Evolutionary conservation across 306 rosid genomes (phyloP), one percentile per base, ranked within the genome.

Genomic region (Hippophae gyantsensis): DNA sequence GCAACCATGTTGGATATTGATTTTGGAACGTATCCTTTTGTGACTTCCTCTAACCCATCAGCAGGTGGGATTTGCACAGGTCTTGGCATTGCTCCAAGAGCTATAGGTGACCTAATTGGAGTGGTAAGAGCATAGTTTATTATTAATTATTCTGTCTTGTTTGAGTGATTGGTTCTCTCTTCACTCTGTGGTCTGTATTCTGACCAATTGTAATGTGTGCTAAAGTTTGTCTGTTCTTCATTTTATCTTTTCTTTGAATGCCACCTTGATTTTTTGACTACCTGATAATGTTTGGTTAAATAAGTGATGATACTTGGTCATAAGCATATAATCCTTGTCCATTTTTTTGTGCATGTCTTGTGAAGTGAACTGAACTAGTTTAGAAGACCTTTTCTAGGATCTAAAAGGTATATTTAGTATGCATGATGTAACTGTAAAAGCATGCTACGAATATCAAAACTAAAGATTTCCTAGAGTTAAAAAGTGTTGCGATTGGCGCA

Each of bases 1-100:
- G 96, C 99, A 58, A 78, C 96, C 54, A 92, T 92, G 95, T 70
- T 92, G 74, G 99, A 92, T 69, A 69, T 92, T 65, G 99, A 92
- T 79, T 92, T 92, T 74, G 99, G 99, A 60, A 92, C 99, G 10
- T 92, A 92, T 58, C 99, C 96, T 9, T 92, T 86, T 75, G 97
- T 92, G 50, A 92, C 95, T 68, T 92, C 99, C 14, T 92, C 99
- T n/a, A 88, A 86, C 74, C 97, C 99, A 45, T 92, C 96, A 6
- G 99, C 97, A 5, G 96, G 99, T 48, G 99, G 99, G 59, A 92
- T 92, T 66, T 92, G 94, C 86, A 86, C 85, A 3, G 97, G 99
- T 75, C 93, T 92, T 65, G 99, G 99, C 48, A 92, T 88, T 54
- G 95, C 99, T 66, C 97, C 99, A 42, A 86, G 84, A 75, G 75